A percentile compares a stretch with the other conserved stretches of the same genome.
phyloP scores from a whole-genome alignment of 352 stramenopile genomes.

The Globisporangium acanthophoron region DNA sequence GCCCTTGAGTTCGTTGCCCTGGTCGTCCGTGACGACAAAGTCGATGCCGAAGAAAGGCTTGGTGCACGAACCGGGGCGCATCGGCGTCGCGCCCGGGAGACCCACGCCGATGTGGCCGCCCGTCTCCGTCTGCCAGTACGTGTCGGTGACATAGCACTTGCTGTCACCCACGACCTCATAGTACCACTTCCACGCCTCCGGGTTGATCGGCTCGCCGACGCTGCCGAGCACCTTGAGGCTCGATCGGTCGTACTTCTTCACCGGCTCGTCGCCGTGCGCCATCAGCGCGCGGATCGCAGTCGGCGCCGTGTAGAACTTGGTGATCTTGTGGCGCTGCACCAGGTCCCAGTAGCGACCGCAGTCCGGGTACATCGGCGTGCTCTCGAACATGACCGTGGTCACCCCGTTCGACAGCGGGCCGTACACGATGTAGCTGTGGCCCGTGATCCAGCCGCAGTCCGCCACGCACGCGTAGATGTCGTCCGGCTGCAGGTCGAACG shows the following conservation, averaged over 20 bases:
- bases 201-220: conserved; percentile 99
- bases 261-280: conserved; percentile 90
- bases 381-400: conserved; percentile 99
- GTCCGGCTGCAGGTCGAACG: conserved; percentile 91
- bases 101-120: conserved; percentile 94
- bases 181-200: conserved; percentile 96
- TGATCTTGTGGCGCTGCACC: conserved; percentile 96
- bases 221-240: conserved; percentile 94
- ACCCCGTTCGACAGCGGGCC: conserved; percentile 94
- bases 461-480: conserved; percentile 95
- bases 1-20: conserved; percentile 86
- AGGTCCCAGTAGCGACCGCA: conserved; percentile 96
- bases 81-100: conserved; percentile 86
- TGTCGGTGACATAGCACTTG: conserved; percentile 94
- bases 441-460: conserved; percentile 96
- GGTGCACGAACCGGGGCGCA: conserved; percentile 92
- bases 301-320: conserved; percentile 91
- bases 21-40: conserved; percentile 73
- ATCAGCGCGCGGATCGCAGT: conserved; percentile 98
- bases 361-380: conserved; percentile 96
- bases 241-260: conserved; percentile 93
- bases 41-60: conserved; percentile 97
- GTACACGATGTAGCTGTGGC: conserved; percentile 97
- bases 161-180: conserved; percentile 90
- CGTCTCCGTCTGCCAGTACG: conserved; percentile 98